Evolutionary conservation across 2,329 filamentous ascomycete species (phyloP).

Genomic region (Trichophyton schoenleinii): DNA sequence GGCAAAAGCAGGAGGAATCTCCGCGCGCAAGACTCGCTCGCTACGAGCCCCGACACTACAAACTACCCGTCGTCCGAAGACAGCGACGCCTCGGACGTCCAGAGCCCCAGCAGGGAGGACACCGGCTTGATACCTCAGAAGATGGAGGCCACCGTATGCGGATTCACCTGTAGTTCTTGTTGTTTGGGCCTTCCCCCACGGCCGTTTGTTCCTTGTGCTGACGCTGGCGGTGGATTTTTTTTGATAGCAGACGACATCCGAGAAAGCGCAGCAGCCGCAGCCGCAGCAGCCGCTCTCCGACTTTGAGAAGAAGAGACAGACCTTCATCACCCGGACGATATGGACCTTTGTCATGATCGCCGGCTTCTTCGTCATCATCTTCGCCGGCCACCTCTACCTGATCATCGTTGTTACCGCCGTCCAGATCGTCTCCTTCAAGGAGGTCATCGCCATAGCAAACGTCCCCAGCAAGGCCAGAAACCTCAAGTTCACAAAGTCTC

Average conservation of each 20-base stretch:
- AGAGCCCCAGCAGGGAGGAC: conserved; percentile 40
- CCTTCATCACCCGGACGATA: conserved; percentile 90
- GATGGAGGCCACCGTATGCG: conserved; percentile 20
- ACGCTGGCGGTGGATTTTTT: neutral
- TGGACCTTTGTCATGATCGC: conserved; percentile 98
- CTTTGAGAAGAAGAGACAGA: conserved; percentile 97
- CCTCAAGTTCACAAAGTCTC: conserved; percentile 81
- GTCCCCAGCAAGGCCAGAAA: conserved; percentile 84
- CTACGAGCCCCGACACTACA: conserved; percentile 35
- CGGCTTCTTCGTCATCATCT: conserved; percentile 80
- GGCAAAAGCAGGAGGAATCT: conserved; percentile 46
- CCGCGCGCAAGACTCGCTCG: conserved; percentile 43
- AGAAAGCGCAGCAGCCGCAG: conserved; percentile 4
- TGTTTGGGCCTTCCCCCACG: neutral
- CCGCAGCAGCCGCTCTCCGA: conserved; percentile 41
- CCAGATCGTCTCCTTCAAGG: conserved; percentile 96
- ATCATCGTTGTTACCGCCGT: conserved; percentile 84
- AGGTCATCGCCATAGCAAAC: conserved; percentile 95
- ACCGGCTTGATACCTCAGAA: conserved; percentile 23
- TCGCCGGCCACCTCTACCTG: conserved; percentile 95
- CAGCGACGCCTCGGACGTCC: conserved; percentile 41
- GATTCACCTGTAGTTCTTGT: neutral
- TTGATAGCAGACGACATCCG: neutral
- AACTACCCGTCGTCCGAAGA: conserved; percentile 44
- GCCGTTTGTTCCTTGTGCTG: neutral